Conservation (phyloP, 495 filamentous ascomycete genomes). For the Aspergillus incahuasiensis region DNA sequence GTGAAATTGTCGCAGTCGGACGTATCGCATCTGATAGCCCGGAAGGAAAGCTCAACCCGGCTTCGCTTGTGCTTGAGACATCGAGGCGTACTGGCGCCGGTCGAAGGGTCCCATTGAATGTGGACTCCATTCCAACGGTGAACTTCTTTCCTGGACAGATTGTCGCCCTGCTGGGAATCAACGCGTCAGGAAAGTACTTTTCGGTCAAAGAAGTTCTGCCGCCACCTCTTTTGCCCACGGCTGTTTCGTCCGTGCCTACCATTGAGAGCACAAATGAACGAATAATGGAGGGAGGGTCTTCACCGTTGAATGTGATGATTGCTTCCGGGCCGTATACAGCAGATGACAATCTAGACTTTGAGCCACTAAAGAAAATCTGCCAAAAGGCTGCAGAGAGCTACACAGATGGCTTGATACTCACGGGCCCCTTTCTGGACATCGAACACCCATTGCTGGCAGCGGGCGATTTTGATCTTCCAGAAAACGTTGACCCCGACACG, state of each 20-base stretch:
- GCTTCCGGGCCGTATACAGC: constrained; percentile 87
- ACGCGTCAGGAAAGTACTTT: constrained; percentile 81
- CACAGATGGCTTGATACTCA: constrained; percentile 75
- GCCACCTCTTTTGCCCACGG: constrained; percentile 63
- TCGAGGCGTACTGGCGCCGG: constrained; percentile 82
- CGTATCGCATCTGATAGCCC: constrained; percentile 81
- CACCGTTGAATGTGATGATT: constrained; percentile 69
- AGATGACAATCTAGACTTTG: constrained; percentile 85
- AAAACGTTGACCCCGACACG: constrained; percentile 67
- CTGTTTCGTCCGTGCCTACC: constrained; percentile 56
- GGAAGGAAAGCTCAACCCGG: constrained; percentile 77
- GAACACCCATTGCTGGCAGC: constrained; percentile 86
- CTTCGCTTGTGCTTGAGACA: constrained; percentile 82
- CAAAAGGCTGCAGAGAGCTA: constrained; percentile 65
- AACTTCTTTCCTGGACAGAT: constrained; percentile 96
- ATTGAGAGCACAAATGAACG: constrained; percentile 62
- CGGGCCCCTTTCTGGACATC: constrained; percentile 84
- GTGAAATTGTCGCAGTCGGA: constrained; percentile 84
- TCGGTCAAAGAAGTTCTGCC: constrained; percentile 70
- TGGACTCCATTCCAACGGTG: constrained; percentile 61
- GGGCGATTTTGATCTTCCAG: constrained; percentile 86
- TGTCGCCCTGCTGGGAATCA: constrained; percentile 78
- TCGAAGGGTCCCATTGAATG: constrained; percentile 70
- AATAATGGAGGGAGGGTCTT: constrained; percentile 55
- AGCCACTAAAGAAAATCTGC: constrained; percentile 77